Base-by-base conservation (phyloP, 2,329 filamentous ascomycete genomes). In the Neobulgaria alba region DNA sequence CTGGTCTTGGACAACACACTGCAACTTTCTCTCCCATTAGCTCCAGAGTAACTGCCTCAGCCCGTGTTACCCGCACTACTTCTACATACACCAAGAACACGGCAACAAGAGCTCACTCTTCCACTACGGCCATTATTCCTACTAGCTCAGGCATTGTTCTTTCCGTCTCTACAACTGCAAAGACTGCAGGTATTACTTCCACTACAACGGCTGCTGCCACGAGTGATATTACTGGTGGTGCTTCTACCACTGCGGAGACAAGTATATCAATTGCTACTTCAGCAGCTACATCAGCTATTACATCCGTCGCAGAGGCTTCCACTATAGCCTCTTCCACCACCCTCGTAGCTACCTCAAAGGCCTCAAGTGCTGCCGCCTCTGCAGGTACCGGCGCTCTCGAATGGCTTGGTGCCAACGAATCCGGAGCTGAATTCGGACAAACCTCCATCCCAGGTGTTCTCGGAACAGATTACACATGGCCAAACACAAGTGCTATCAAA, bases 361-460 rank as follows among this genome's bases (percentile, higher is more conserved):
- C 33, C 9, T 19, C 33, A 12, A 20, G 16, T 3, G 17, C 15
- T 12, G 15, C 17, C 7, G 7, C 33, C 3, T 35, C 33, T 18
- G 19, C 33, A 3, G 10, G 15, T n/a, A 35, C 15, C 8, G 15
- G 33, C 8, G 9, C 33, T 21, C 4, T 52, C 16, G 32, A 44
- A 37, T 52, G 33, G 20, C 36, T 50, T 26, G 49, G 49, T 36
- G 54, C 52, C 31, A 56, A 55, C 36, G 56, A 79, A 55, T 71
- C 73, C 15, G 77, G 76, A 10, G 75, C 76, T 31, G 79, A 83
- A 50, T 82, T 82, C 45, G 77, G 77, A 30, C 65, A 72, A 43
- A 61, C 55, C 17, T 68, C 64, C 38, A 62, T 79, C 21, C 77
- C 77, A 2, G 77, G 77, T 8, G 59, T 59, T 1, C 64, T 73